Evolutionary conservation across 352 stramenopile genomes (phyloP), one percentile per base, ranked within the genome.

Genomic region (Peronospora tabacina): DNA sequence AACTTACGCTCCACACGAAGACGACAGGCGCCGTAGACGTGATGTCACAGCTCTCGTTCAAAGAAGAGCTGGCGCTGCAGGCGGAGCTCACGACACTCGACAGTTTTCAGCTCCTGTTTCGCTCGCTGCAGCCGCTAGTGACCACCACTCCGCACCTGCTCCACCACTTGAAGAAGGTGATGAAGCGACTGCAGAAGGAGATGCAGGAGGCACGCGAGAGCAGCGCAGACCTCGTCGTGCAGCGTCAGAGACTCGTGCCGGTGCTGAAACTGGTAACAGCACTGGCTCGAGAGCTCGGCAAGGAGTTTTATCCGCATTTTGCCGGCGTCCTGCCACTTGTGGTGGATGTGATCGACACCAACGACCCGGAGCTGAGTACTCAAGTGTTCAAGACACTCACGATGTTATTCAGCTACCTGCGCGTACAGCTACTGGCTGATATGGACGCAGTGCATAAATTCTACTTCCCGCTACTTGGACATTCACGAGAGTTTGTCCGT

Each of bases 371-470:
- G 41, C 55, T 93, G 17, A 96, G 82, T 36, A 91, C 84, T 5
- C 77, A 92, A 43, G 85, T 94, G 49, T 96, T 96, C 60, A 92
- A 94, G 65, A 93, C 87, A 34, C 69, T 96, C 13, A 82, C 84
- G 20, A 90, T 93, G 73, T 69, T 95, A 24, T 96, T 96, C 56
- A 90, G 70, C 50, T 85, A 89, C 66, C 59, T 96, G 40, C 74
- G 82, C 36, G 64, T 79, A 38, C 77, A 93, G 40, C 65, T 96
- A 26, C 61, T 93, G 7, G 74, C 84, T 34, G 80, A 96, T 52
- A 95, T 96, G 78, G 79, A 89, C 19, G 72, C 82, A n/a, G 73
- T 96, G 19, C 84, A 94, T 68, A 79, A 89, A 49, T 95, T 75
- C 63, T 96, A 95, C 66, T 93, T 93, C 63, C 75, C 83, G 20